Evolutionary conservation across 768 basidiomycete species (phyloP), one percentile per base, ranked within the genome.

Genomic region (Kwoniella heveanensis): DNA sequence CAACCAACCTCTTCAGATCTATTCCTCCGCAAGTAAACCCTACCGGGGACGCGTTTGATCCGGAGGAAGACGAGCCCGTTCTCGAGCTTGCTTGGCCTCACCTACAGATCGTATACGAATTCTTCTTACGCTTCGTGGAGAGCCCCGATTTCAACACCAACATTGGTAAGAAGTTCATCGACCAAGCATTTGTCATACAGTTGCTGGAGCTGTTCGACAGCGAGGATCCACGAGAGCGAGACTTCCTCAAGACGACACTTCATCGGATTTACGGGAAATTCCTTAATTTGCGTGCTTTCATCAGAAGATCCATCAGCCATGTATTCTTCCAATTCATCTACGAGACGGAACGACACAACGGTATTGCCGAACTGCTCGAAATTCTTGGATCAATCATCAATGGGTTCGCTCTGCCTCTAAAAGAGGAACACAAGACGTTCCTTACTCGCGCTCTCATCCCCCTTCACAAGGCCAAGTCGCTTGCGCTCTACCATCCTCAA

Each of bases 181-280:
- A 98, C 78, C 95, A 97, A 73, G 82, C 86, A 29, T 99, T 99
- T 78, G 92, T 99, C 12, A 86, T 55, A n/a, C 65, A 92, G 80
- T 87, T 99, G 58, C 88, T 99, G 56, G 96, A 99, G 72, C 87
- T 99, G 47, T 99, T 99, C 79, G 96, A 99, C 81, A 93, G 91
- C 46, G 96, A 99, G 82, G 96, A 99, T 77, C 96, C 96, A 27
- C 87, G 96, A 66, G 96, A 99, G 82, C 92, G 96, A 70, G 96
- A 99, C 79, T 99, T 99, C 81, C 86, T 99, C 74, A 99, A 99
- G 83, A 99, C 96, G 6, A 99, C 96, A 6, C 84, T 99, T 25
- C 96, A 99, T 80, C 89, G 96, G 63, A 98, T 99, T 80, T 99
- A 99, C 77, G 96, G 96, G 79, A 98, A 98, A 84, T 98, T 99